Conservation (phyloP, 768 basidiomycete genomes). For the Crassisporium funariophilum region DNA sequence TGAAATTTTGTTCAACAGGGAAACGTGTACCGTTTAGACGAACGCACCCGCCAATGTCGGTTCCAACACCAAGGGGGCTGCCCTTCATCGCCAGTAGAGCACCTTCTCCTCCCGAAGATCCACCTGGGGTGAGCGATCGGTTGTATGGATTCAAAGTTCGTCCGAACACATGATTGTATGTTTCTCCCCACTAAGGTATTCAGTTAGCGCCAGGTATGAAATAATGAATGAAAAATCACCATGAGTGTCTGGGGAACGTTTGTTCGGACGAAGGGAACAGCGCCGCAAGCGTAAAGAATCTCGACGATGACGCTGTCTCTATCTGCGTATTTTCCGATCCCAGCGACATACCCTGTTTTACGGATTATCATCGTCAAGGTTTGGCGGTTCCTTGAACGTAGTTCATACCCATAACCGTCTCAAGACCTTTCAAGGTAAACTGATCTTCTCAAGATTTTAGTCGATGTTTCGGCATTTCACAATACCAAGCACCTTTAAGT, state of each 20-base stretch:
- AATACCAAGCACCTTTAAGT: constrained; percentile 8
- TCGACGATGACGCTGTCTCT: constrained; percentile 65
- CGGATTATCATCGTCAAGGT: background rate
- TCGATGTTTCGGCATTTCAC: background rate
- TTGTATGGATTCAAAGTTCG: constrained; percentile 65
- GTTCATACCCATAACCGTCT: constrained; percentile 65
- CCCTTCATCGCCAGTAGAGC: constrained; percentile 64
- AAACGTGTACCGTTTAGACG: too few species aligned
- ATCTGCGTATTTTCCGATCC: constrained; percentile 64
- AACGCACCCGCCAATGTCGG: constrained; percentile 61
- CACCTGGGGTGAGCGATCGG: constrained; percentile 56
- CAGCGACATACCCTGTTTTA: constrained; percentile 65
- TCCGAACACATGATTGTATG: constrained; percentile 63
- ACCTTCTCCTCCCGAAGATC: constrained; percentile 70
- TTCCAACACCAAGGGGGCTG: constrained; percentile 61
- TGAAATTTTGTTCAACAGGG: too few species aligned
- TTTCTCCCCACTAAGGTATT: constrained; percentile 49
- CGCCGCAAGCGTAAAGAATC: constrained; percentile 64
- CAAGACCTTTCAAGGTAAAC: constrained; percentile 65
- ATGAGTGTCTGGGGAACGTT: constrained; percentile 78
- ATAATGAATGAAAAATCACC: constrained; percentile 34
- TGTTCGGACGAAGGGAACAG: constrained; percentile 70
- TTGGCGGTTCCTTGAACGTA: background rate
- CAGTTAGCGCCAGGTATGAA: background rate
- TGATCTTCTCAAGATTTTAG: constrained; percentile 61